Base-by-base conservation (phyloP, 208 protist species). In the Crithidia mellificae region DNA sequence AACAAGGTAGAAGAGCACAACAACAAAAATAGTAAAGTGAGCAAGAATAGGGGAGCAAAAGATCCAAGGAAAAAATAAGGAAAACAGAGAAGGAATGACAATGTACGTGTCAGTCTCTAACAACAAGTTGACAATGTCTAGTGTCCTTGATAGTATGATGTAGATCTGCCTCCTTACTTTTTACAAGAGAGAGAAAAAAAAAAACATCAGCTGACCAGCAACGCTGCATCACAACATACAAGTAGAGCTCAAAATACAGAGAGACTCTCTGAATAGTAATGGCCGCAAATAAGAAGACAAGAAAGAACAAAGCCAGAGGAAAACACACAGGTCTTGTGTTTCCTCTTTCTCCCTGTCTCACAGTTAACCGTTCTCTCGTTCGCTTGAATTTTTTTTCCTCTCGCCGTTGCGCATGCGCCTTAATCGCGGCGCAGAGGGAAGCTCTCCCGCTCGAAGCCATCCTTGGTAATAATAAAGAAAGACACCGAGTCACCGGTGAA, bases 401-500 rank as follows among this genome's bases (percentile, higher is more conserved):
- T 32, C 29, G 3, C 41, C 5, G 4, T n/a, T n/a, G n/a, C n/a
- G n/a, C n/a, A n/a, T n/a, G n/a, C n/a, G n/a, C n/a, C 24, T 19
- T 78, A 94, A 53, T 91, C 85, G 61, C 83, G 78, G 51, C 90
- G 90, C 20, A 97, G 88, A 41, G 77, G 71, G 56, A 96, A 95
- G 19, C 74, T 66, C 63, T 96, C 91, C 25, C 36, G 88, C 9
- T 74, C 44, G 4, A 93, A 74, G 43, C 88, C 84, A 8, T 92
- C 85, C 41, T 83, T 74, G 17, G 80, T 91, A 77, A 99, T 95
- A 22, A 97, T 86, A 47, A 88, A 77, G 57, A 99, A 98, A 32
- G 96, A 75, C 2, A 98, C 93, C 27, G 79, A 78, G 77, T 99
- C 98, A 54, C 98, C 98, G 4, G 98, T 99, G 72, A 80, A 94